Conservation (phyloP, 148 eudicot species). For the Diospyros lotus region DNA sequence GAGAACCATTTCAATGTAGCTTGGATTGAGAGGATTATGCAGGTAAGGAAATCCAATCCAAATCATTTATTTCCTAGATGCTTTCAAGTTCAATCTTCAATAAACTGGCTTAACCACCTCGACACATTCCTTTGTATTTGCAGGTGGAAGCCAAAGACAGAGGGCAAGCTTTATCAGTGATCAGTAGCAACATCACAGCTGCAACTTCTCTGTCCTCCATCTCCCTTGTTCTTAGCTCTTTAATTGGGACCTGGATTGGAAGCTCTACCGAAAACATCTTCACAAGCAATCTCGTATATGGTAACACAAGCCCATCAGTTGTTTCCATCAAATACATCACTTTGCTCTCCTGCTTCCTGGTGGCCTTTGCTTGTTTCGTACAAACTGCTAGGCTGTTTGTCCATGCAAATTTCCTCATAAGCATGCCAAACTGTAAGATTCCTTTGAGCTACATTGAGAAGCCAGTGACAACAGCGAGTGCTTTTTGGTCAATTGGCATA, state of each 20-base stretch:
- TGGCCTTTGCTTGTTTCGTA: conserved; percentile 52
- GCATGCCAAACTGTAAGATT: conserved; percentile 52
- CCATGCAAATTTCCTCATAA: conserved; percentile 54
- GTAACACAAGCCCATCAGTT: conserved; percentile 47
- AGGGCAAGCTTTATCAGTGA: conserved; percentile 41
- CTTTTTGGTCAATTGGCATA: conserved; percentile 49
- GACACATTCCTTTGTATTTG: neutral
- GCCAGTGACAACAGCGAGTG: conserved; percentile 29
- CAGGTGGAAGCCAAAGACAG: conserved; percentile 50
- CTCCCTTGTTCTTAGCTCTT: conserved; percentile 49
- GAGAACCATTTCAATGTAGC: conserved; percentile 46
- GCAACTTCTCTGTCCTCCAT: conserved; percentile 48
- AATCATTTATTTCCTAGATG: no score
- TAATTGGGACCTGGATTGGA: conserved; percentile 70
- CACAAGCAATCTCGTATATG: conserved; percentile 41
- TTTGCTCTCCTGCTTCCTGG: conserved; percentile 44
- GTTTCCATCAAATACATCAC: conserved; percentile 51
- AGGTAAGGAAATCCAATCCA: conserved; percentile 26
- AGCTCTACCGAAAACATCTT: conserved; percentile 24
- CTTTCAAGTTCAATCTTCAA: no score
- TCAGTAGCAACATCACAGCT: conserved; percentile 41
- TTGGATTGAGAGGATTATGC: conserved; percentile 60
- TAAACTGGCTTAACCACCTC: no score
- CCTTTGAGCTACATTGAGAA: conserved; percentile 31
- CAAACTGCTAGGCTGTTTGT: conserved; percentile 46